Conservation (phyloP, 352 stramenopile species). For the Pythium phragmiticola region DNA sequence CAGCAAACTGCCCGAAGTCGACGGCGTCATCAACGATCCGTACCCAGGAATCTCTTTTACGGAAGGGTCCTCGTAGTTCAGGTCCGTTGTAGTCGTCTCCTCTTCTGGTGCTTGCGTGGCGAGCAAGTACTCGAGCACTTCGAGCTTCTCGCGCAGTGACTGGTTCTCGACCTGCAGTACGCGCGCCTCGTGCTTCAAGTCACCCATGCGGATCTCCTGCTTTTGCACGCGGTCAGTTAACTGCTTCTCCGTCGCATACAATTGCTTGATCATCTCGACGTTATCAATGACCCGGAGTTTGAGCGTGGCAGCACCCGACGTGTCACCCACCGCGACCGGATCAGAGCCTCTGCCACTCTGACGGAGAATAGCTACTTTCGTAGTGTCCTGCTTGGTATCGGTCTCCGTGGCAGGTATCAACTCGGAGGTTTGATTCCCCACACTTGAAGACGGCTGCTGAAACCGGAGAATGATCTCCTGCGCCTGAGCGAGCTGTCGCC, state of each 20-base stretch:
- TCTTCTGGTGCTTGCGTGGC: conserved; percentile 1
- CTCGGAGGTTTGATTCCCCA: neutral
- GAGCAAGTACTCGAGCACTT: conserved; percentile 57
- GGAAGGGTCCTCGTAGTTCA: conserved; percentile 13
- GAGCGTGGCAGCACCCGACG: conserved; percentile 26
- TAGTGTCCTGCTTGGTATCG: neutral
- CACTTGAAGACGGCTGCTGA: conserved; percentile 12
- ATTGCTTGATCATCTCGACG: conserved; percentile 54
- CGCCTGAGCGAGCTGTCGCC: conserved; percentile 35
- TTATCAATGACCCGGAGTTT: conserved; percentile 61
- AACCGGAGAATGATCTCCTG: conserved; percentile 48
- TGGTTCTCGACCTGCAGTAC: conserved; percentile 58
- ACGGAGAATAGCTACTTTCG: neutral
- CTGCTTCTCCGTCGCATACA: conserved; percentile 47
- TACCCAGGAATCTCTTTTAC: conserved; percentile 40
- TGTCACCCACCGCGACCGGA: too few relatives aligned
- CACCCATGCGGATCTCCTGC: conserved; percentile 28
- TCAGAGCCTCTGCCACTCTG: neutral
- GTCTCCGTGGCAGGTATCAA: neutral
- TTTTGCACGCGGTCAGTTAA: conserved; percentile 27
- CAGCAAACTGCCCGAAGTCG: conserved; percentile 6
- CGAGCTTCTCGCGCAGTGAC: conserved; percentile 51
- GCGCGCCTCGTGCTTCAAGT: conserved; percentile 36
- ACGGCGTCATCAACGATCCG: conserved; percentile 21
- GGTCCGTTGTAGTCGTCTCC: neutral